Percentiles rank a stretch among this genome's conserved stretches.
These are phyloP conservation scores for Taxillus chinensis DNA, from an alignment of 164 flowering plant genomes.

Conservation along the genomic window DNA sequence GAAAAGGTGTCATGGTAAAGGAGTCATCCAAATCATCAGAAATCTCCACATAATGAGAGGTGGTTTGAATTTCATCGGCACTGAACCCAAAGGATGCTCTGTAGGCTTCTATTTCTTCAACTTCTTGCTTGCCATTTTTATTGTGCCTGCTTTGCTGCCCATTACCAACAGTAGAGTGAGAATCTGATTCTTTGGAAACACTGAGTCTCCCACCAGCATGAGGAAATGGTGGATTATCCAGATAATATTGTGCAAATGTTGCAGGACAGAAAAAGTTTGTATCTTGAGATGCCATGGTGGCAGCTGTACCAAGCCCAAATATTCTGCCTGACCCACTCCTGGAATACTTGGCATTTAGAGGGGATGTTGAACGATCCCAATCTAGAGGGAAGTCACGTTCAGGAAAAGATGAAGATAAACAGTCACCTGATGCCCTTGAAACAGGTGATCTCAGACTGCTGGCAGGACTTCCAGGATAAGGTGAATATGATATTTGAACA, in stretches of 20 bases:
- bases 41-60: conserved; percentile 76
- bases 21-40: conserved; percentile 68
- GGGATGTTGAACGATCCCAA: conserved; percentile 53
- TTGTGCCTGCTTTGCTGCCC: conserved; percentile 56
- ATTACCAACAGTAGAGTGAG: conserved; percentile 41
- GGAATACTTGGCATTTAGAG: conserved; percentile 38
- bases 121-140: conserved; percentile 60
- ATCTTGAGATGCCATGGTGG: conserved; percentile 48
- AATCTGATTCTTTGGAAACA: conserved; percentile 76
- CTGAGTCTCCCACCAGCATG: conserved; percentile 77
- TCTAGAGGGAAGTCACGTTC: conserved; percentile 45
- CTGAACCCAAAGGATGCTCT: conserved; percentile 98
- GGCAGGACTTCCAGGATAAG: conserved; percentile 85
- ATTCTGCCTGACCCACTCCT: conserved; percentile 45
- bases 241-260: conserved; percentile 85
- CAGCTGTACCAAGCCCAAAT: conserved; percentile 32
- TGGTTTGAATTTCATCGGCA: conserved; percentile 84
- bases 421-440: conserved; percentile 56
- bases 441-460: conserved; percentile 67
- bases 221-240: conserved; percentile 68
- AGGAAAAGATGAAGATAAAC: conserved; percentile 53
- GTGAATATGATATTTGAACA: conserved; percentile 78
- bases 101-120: conserved; percentile 89
- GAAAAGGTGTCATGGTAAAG: conserved; percentile 56
- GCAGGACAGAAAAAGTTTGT: conserved; percentile 92